Evolutionary conservation across 129 eudicot genomes (phyloP), one percentile per base, ranked within the genome.

Genomic region (Scalesia atractyloides): DNA sequence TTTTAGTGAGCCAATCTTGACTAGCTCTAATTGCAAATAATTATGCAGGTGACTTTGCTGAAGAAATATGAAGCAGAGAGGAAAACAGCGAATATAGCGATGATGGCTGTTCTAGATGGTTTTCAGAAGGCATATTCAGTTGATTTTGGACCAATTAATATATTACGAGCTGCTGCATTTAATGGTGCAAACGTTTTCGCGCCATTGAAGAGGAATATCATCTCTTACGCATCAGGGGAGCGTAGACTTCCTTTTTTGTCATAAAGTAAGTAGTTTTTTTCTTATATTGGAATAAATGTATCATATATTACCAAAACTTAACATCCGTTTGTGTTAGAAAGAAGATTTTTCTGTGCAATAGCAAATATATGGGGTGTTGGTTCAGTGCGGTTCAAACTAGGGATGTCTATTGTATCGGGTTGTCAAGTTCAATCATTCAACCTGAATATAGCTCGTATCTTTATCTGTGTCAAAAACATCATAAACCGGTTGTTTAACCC

Each of bases 41-140:
- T 46, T 47, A 9, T 68, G 61, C 80, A 94, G 98, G 80, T 84
- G 44, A 82, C 91, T 16, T 74, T 88, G 84, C 74, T 95, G 72
- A 76, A 61, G 75, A 88, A 85, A 68, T 95, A 90, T 30, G 97
- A 95, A 83, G 75, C 84, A 70, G 99, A 95, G 7, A 84, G 97
- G 70, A 90, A 86, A 83, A 80, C 91, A 10, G 96, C 94, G 3
- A 95, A 95, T 68, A 64, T 83, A 37, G 54, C 95, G 8, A 82
- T 95, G 97, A 89, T 89, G 92, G 92, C 99, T n/a, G 83, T 91
- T 34, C 76, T 95, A 37, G 99, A 95, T 77, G 96, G 99, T 72
- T 79, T 95, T 52, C 99, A 95, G 76, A 95, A 88, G 82, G 99
- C 91, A 0, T 95, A 95, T 64, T 90, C 96, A 0, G 81, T 90